A percentile compares a stretch with the other conserved stretches of the same genome.
These are phyloP conservation scores for Brasenia schreberi DNA, from an alignment of 164 flowering plant species.

Conservation along the genomic window DNA sequence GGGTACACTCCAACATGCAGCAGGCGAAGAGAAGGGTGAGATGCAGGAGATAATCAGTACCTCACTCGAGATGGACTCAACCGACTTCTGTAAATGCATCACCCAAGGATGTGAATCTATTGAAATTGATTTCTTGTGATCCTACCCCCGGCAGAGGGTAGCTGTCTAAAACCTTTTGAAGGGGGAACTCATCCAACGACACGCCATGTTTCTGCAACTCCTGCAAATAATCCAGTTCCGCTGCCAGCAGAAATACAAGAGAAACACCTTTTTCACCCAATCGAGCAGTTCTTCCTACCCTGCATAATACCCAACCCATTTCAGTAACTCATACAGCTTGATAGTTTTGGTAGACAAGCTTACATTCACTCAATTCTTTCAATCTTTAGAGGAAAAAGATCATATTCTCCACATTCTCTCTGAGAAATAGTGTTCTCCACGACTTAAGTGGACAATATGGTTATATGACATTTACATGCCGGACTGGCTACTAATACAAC, in stretches of 20 bases:
- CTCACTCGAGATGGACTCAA: constrained; percentile 49
- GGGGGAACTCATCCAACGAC: constrained; percentile 52
- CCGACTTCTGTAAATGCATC: constrained; percentile 47
- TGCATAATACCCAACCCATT: constrained; percentile 17
- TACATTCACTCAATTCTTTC: no score
- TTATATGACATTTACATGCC: no score
- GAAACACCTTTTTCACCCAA: constrained; percentile 84
- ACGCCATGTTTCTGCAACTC: constrained; percentile 80
- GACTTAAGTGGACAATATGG: no score
- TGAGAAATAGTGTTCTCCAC: no score
- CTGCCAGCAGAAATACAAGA: constrained; percentile 74
- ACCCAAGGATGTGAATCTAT: constrained; percentile 80
- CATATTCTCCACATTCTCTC: no score
- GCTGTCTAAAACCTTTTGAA: constrained; percentile 50
- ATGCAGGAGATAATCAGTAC: constrained; percentile 16
- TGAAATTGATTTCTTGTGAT: constrained; percentile 36
- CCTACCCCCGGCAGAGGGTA: constrained; percentile 35
- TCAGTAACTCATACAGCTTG: no score
- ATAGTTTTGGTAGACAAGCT: no score
- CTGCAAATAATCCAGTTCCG: constrained; percentile 64
- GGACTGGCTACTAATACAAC: no score
- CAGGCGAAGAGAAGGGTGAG: not conserved
- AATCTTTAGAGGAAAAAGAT: no score
- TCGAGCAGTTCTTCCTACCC: constrained; percentile 98
- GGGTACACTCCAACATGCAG: not conserved